These are phyloP conservation scores for Metschnikowia matae DNA, from an alignment of 805 yeast genomes.

Conservation along the genomic window DNA sequence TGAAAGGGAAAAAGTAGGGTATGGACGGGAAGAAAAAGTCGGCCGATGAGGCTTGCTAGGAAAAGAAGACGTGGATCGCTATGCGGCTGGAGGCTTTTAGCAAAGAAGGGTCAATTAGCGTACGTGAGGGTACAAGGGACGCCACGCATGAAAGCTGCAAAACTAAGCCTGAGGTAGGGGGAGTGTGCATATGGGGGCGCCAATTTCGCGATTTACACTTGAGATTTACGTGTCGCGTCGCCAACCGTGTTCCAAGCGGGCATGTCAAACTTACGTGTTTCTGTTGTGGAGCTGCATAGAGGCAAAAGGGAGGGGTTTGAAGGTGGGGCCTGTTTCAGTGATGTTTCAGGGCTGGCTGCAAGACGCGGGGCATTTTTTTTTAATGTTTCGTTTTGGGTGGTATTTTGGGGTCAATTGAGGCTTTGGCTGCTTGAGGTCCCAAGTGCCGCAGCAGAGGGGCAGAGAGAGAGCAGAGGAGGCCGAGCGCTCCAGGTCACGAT, in stretches of 20 bases:
- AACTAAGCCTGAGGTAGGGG: constrained; percentile 1
- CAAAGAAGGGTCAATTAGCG: neutral
- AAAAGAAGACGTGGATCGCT: constrained; percentile 3
- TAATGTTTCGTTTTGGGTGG: neutral
- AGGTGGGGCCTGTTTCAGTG: neutral
- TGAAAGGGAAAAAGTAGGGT: neutral
- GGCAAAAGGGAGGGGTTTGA: neutral
- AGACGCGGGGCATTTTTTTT: neutral
- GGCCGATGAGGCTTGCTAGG: neutral
- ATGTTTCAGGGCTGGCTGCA: neutral
- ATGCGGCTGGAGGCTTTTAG: neutral
- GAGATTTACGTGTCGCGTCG: constrained; percentile 4
- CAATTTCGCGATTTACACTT: neutral
- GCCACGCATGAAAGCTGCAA: constrained; percentile 1
- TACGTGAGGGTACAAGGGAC: neutral
- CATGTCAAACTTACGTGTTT: constrained; percentile 2
- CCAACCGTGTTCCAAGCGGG: constrained; percentile 1
- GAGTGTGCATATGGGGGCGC: neutral
- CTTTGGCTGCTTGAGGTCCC: neutral
- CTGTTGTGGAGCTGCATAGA: neutral
- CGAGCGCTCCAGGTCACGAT: neutral
- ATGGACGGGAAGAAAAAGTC: neutral
- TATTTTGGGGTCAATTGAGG: neutral
- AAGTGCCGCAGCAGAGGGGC: neutral
- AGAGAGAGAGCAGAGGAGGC: no score